phyloP scores from a whole-genome alignment of 2,329 filamentous ascomycete genomes.

The Aspergillus ustus region DNA sequence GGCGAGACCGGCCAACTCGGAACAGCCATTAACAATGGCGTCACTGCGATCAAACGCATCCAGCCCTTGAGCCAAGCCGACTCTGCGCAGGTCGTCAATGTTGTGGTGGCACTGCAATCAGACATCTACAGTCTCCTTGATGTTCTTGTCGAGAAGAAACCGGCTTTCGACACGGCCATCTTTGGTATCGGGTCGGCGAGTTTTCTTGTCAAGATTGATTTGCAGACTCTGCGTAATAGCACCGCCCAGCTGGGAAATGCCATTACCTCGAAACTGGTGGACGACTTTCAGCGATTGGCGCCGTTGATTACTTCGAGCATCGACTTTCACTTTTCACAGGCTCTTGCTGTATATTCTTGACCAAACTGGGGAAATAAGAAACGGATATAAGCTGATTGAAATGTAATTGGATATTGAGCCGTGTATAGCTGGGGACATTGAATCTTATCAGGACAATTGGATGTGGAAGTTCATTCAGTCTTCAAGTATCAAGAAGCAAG shows the following conservation, averaged over 20 bases:
- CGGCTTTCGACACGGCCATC: neutral
- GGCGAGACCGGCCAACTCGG: neutral
- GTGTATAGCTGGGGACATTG: too few relatives aligned
- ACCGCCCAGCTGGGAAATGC: neutral
- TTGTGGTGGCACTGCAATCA: neutral
- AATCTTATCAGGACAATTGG: too few relatives aligned
- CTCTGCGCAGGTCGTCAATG: neutral
- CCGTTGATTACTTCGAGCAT: neutral
- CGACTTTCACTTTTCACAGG: conserved; percentile 1
- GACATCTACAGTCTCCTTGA: neutral
- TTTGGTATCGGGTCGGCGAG: neutral
- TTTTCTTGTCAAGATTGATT: neutral
- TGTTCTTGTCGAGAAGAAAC: neutral
- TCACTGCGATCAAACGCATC: neutral
- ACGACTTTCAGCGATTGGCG: neutral
- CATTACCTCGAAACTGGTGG: neutral
- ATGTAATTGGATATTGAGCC: too few relatives aligned
- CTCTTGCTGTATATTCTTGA: neutral
- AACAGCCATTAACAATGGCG: neutral
- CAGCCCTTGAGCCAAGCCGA: neutral
- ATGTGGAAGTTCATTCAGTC: too few relatives aligned
- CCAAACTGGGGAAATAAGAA: neutral
- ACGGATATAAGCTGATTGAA: too few relatives aligned
- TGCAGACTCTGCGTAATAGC: neutral
- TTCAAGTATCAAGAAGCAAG: too few relatives aligned